phyloP scores from a whole-genome alignment of 179 eudicot genomes.

The Silene noctiflora region DNA sequence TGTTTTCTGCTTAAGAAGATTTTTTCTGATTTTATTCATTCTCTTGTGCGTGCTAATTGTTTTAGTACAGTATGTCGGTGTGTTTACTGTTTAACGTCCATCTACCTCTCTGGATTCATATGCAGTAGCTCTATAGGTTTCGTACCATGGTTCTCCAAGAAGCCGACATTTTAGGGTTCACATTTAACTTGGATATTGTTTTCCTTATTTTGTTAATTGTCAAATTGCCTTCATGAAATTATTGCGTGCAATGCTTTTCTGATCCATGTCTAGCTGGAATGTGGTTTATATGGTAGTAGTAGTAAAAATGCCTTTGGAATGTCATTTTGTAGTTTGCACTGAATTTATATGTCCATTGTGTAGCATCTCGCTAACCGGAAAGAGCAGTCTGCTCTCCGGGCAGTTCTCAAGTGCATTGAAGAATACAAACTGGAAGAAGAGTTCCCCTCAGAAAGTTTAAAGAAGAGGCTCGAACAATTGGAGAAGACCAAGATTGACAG shows the following conservation, averaged over 20 bases:
- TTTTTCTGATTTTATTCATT: neutral
- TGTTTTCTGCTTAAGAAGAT: neutral
- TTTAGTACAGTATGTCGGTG: neutral
- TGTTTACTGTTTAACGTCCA: too few species aligned
- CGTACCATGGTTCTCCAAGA: too few species aligned
- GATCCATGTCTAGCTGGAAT: neutral
- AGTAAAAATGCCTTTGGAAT: neutral
- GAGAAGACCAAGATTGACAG: constrained; percentile 83
- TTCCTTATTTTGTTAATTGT: neutral
- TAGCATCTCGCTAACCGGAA: constrained; percentile 90
- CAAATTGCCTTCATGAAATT: neutral
- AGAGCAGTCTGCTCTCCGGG: constrained; percentile 93
- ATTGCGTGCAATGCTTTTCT: neutral
- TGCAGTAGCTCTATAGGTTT: neutral
- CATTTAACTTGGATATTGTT: neutral
- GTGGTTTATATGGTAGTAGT: neutral
- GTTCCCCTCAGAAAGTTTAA: constrained; percentile 77
- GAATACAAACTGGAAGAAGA: constrained; percentile 88
- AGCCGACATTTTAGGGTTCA: neutral
- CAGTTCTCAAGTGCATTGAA: constrained; percentile 93
- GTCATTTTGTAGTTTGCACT: neutral
- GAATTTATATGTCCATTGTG: constrained; percentile 13
- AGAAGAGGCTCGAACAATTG: constrained; percentile 83
- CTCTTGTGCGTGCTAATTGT: neutral
- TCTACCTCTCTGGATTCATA: neutral